A percentile compares a stretch with the other conserved stretches of the same genome.
Evolutionary conservation across 163 green algal species (phyloP).

Genomic region (Scenedesmus sp.): DNA sequence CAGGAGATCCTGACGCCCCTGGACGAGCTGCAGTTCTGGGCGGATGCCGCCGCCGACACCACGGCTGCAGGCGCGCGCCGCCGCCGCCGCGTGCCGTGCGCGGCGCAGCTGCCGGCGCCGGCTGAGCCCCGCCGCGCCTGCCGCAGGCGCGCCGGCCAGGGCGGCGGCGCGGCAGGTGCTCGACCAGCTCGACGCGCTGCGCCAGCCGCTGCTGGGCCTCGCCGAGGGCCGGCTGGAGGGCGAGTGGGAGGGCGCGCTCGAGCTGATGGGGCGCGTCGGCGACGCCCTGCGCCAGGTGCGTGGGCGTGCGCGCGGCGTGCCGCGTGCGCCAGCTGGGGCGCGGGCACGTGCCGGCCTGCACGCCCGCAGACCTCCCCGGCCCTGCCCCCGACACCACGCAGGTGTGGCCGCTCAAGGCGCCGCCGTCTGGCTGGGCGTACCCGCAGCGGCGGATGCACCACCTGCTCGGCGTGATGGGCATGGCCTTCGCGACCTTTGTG

Average conservation of each 20-base stretch:
- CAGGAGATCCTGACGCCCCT: slow-evolving; percentile 60
- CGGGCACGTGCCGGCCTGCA: too few relatives aligned
- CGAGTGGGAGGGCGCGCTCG: slow-evolving; percentile 60
- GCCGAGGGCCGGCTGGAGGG: slow-evolving; percentile 32
- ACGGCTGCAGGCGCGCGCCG: too few relatives aligned
- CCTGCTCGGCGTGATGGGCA: slow-evolving; percentile 56
- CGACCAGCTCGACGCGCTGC: slow-evolving; percentile 52
- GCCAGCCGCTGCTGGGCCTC: slow-evolving; percentile 46
- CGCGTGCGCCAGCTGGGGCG: too few relatives aligned
- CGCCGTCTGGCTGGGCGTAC: slow-evolving; percentile 57
- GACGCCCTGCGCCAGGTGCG: slow-evolving; percentile 49
- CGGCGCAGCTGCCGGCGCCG: neutral
- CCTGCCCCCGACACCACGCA: slow-evolving; percentile 35
- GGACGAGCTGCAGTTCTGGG: slow-evolving; percentile 70
- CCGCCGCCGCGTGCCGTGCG: too few relatives aligned
- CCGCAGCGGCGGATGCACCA: slow-evolving; percentile 61
- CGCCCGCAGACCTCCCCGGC: too few relatives aligned
- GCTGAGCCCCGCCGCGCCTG: too few relatives aligned
- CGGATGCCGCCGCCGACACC: slow-evolving; percentile 50
- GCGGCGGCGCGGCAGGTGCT: slow-evolving; percentile 42
- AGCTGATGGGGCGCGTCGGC: slow-evolving; percentile 49
- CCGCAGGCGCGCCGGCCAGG: slow-evolving; percentile 9
- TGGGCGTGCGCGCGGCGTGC: too few relatives aligned
- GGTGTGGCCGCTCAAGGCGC: slow-evolving; percentile 54
- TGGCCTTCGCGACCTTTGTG: slow-evolving; percentile 48